phyloP scores from a whole-genome alignment of 129 eudicot genomes.

The Tanacetum coccineum region DNA sequence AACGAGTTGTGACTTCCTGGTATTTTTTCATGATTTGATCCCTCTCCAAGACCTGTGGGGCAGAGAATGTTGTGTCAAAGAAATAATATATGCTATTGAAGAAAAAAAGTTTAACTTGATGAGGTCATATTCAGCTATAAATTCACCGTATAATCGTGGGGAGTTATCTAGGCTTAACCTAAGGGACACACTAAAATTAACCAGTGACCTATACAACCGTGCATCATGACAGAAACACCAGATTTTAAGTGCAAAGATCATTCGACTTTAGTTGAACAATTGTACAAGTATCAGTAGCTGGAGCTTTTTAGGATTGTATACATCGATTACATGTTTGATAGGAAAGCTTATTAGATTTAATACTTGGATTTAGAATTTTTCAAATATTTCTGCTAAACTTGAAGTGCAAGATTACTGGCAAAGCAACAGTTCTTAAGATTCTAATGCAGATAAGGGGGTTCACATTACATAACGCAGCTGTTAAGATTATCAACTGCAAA shows the following conservation, averaged over 20 bases:
- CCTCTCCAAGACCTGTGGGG: constrained; percentile 74
- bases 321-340: background rate
- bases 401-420: constrained; percentile 9
- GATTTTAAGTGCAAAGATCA: constrained; percentile 1
- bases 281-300: background rate
- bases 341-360: background rate
- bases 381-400: background rate
- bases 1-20: constrained; percentile 56
- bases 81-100: background rate
- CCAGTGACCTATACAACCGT: background rate
- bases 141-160: background rate
- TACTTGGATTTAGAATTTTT: background rate
- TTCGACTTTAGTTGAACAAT: background rate
- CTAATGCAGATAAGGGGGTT: background rate
- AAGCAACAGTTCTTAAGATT: constrained; percentile 6
- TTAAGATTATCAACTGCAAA: background rate
- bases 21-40: constrained; percentile 59
- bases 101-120: background rate
- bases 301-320: background rate
- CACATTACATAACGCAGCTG: too few relatives aligned
- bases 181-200: background rate
- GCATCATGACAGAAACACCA: background rate
- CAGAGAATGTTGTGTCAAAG: constrained; percentile 18
- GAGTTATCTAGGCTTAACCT: background rate
- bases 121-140: background rate